Percentiles rank a stretch among this genome's conserved stretches.
Evolutionary conservation across 75 land plant genomes (phyloP).

Genomic region (Sequoiadendron giganteum): DNA sequence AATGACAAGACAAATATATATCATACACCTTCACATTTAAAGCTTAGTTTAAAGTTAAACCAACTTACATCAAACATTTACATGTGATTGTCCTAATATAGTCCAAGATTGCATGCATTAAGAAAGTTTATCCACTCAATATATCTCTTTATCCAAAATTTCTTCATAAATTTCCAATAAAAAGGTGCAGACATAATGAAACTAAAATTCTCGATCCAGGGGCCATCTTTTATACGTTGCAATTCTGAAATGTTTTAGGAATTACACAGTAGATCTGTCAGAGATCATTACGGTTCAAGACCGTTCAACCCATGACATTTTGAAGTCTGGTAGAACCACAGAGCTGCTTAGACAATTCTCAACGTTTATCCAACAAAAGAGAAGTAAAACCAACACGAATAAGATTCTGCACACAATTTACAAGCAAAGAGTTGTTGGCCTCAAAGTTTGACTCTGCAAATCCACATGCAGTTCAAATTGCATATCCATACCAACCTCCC

Average conservation of each 20-base stretch:
- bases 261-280: background rate
- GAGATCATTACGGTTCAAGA: background rate
- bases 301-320: background rate
- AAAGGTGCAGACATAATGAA: background rate
- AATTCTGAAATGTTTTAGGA: background rate
- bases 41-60: background rate
- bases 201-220: background rate
- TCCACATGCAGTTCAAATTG: background rate
- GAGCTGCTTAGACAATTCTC: background rate
- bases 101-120: background rate
- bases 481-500: background rate
- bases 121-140: background rate
- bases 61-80: background rate
- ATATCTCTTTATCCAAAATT: background rate
- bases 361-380: background rate
- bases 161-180: background rate
- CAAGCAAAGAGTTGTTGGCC: background rate
- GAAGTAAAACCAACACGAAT: background rate
- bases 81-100: background rate
- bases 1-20: background rate
- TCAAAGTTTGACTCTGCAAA: conserved; percentile 1
- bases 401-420: background rate
- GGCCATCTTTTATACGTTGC: background rate
- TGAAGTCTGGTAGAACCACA: background rate
- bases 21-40: background rate